phyloP scores from a whole-genome alignment of 805 yeast species.

The Candida easanensis region DNA sequence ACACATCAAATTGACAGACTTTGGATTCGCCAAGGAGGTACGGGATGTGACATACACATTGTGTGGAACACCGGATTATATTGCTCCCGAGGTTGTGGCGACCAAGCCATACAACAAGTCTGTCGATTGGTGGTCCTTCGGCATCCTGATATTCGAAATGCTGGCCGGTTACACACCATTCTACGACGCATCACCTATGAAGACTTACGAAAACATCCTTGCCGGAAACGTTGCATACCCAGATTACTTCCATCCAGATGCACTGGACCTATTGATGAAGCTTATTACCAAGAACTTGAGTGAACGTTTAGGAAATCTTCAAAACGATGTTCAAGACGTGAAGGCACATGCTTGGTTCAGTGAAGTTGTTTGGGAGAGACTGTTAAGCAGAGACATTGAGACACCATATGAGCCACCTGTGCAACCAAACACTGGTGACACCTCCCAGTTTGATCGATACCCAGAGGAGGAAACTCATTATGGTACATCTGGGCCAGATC shows the following conservation, averaged over 20 bases:
- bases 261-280: conserved; percentile 64
- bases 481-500: conserved; percentile 74
- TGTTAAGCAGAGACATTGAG: conserved; percentile 81
- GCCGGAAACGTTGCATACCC: conserved; percentile 80
- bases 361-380: conserved; percentile 91
- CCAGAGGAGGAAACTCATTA: conserved; percentile 87
- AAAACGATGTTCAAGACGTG: conserved; percentile 81
- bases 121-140: conserved; percentile 98
- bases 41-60: conserved; percentile 89
- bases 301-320: conserved; percentile 79
- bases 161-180: conserved; percentile 94
- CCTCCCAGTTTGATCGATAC: conserved; percentile 77
- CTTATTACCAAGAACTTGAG: conserved; percentile 84
- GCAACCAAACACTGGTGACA: conserved; percentile 85
- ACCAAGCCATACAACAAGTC: conserved; percentile 93
- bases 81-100: conserved; percentile 94
- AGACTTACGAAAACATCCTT: conserved; percentile 88
- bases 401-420: conserved; percentile 85
- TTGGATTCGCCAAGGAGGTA: conserved; percentile 93
- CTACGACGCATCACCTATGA: conserved; percentile 89
- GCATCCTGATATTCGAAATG: conserved; percentile 91
- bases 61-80: conserved; percentile 95
- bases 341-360: conserved; percentile 88
- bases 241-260: conserved; percentile 71
- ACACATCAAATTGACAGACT: conserved; percentile 88